phyloP scores from a whole-genome alignment of 108 stramenopile genomes.

The Nitzschia palea region DNA sequence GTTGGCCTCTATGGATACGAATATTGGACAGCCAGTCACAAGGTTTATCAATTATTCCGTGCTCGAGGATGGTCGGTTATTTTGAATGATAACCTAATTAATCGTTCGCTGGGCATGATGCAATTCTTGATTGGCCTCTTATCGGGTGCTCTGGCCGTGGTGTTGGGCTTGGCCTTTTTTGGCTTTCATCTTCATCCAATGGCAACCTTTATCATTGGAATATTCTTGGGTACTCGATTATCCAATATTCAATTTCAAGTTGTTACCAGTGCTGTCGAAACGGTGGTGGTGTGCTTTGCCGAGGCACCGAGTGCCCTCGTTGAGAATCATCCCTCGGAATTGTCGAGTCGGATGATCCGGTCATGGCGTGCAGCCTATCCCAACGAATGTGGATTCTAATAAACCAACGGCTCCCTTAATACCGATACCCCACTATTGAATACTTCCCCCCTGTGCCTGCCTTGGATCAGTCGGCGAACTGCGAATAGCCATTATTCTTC shows the following conservation, averaged over 20 bases:
- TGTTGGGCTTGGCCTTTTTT: conserved; percentile 16
- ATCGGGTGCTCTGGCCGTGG: conserved; percentile 39
- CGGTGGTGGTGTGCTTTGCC: conserved; percentile 86
- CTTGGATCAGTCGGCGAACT: too few species aligned
- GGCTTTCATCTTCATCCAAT: neutral
- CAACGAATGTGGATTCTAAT: conserved; percentile 51
- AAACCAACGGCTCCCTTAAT: too few species aligned
- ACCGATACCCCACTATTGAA: too few species aligned
- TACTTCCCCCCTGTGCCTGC: too few species aligned
- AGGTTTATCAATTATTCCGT: conserved; percentile 53
- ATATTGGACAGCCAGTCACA: conserved; percentile 66
- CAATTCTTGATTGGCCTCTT: conserved; percentile 56
- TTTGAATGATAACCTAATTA: conserved; percentile 61
- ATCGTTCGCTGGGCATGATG: conserved; percentile 38
- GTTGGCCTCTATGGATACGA: conserved; percentile 81
- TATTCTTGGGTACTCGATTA: conserved; percentile 27
- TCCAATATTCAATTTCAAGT: conserved; percentile 56
- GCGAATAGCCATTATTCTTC: too few species aligned
- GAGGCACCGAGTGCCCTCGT: conserved; percentile 62
- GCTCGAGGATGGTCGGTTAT: conserved; percentile 68
- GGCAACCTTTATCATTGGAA: conserved; percentile 17
- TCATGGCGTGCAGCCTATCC: conserved; percentile 76
- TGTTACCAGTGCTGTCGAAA: conserved; percentile 71
- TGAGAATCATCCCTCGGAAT: conserved; percentile 48
- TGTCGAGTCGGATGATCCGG: conserved; percentile 48